A percentile compares a stretch with the other conserved stretches of the same genome.
Conservation (phyloP, 2,329 filamentous ascomycete species). For the Leptographium flavum region DNA sequence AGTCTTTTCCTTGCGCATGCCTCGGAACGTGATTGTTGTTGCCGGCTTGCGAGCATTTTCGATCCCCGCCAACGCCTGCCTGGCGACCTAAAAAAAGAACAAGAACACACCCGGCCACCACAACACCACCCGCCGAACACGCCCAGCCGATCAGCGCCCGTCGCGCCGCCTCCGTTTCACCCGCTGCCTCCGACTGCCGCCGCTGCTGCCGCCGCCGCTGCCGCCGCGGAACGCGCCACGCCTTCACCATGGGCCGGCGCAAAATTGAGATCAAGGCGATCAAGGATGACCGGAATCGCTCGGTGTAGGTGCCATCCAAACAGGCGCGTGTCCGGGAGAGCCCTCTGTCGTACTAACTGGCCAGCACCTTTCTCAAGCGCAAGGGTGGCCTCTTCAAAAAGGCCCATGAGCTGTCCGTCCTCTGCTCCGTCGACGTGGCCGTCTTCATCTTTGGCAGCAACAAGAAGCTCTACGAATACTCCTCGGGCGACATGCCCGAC, state of each 20-base stretch:
- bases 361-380: constrained; percentile 94
- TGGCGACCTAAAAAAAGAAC: constrained; percentile 12
- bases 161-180: no score
- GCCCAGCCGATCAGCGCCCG: no score
- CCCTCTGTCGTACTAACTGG: no score
- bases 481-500: constrained; percentile 83
- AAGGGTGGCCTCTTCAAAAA: constrained; percentile 99
- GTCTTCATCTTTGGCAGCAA: constrained; percentile 98
- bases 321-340: no score
- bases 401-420: constrained; percentile 92
- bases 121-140: no score
- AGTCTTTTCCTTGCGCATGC: background rate
- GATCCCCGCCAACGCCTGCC: constrained; percentile 3
- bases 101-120: no score
- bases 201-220: no score
- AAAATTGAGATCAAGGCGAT: constrained; percentile 99
- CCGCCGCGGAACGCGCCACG: background rate
- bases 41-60: background rate
- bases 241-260: constrained; percentile 69
- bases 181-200: no score
- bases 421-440: constrained; percentile 95
- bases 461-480: constrained; percentile 98
- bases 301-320: constrained; percentile 85
- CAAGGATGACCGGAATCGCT: constrained; percentile 95
- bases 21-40: no score